Conservation (phyloP, 495 filamentous ascomycete species). For the Platismatia glauca region DNA sequence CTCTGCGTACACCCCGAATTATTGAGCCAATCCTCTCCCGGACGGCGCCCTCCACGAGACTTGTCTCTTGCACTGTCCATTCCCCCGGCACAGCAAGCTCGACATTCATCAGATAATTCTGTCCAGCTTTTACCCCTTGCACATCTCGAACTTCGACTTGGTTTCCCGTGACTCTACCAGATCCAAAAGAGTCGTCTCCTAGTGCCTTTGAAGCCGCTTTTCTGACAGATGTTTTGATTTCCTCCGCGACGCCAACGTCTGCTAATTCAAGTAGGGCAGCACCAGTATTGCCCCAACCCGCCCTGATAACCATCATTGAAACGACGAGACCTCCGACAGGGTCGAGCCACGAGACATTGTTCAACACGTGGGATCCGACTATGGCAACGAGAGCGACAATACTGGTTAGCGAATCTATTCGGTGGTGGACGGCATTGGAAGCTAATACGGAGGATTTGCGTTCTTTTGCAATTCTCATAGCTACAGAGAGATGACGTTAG, state of each 20-base stretch:
- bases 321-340: constrained; percentile 90
- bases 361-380: constrained; percentile 75
- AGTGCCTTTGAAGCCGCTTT: constrained; percentile 54
- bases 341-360: constrained; percentile 82
- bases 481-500: constrained; percentile 34
- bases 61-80: constrained; percentile 61
- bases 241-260: constrained; percentile 77
- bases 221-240: constrained; percentile 62
- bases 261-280: constrained; percentile 77
- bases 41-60: constrained; percentile 61
- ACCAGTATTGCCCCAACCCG: constrained; percentile 78
- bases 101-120: constrained; percentile 87
- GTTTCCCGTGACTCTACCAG: constrained; percentile 28
- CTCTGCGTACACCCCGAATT: constrained; percentile 69
- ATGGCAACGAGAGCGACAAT: constrained; percentile 86
- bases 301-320: constrained; percentile 83
- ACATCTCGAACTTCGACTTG: constrained; percentile 61
- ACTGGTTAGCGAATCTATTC: constrained; percentile 87
- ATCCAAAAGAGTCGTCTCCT: constrained; percentile 25
- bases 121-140: constrained; percentile 83
- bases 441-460: constrained; percentile 94
- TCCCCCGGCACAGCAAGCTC: constrained; percentile 66
- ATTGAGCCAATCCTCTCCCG: constrained; percentile 59
- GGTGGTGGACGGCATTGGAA: constrained; percentile 92
- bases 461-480: constrained; percentile 92